Evolutionary conservation across 192 early-diverging fungal genomes (phyloP), one percentile per base, ranked within the genome.

Genomic region (Gamsiella multidivaricata): DNA sequence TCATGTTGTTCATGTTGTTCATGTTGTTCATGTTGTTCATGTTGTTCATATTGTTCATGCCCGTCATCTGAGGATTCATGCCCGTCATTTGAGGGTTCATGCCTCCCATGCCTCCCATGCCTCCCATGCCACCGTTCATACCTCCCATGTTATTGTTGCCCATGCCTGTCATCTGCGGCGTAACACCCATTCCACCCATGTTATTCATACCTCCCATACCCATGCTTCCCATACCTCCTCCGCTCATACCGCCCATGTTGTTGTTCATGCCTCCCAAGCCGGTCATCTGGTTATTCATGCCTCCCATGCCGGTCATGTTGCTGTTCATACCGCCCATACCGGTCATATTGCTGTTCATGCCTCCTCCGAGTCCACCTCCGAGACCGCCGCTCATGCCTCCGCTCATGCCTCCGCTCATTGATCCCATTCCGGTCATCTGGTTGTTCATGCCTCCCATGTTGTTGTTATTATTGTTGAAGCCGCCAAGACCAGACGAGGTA

Each of bases 231-330:
- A 70, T 70, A 31, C 45, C 56, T 31, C n/a, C n/a, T n/a, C n/a
- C n/a, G n/a, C n/a, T n/a, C n/a, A n/a, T n/a, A n/a, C n/a, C 28
- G 25, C 31, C 43, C 56, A 75, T 60, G 33, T 45, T 49, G 71
- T 22, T 51, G 32, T 41, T 66, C 71, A 75, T 61, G 22, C 34
- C 29, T 4, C 52, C 50, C 63, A 66, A 67, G 34, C 64, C 72
- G 10, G 63, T 66, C 72, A 76, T 76, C 41, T 67, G 45, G 50
- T 58, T 61, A 20, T 68, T 61, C 57, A 67, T 67, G 31, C 65
- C 65, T 31, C 65, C 60, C 59, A 78, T 58, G 25, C 23, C 34
- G 26, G 31, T 68, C 32, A 26, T 59, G 6, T 43, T 53, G 39
- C 31, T 70, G 23, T 31, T 15, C 32, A 8, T 31, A 17, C 58